phyloP scores from a whole-genome alignment of 1,139 yeast genomes.

The Starmera stellimalicola region DNA sequence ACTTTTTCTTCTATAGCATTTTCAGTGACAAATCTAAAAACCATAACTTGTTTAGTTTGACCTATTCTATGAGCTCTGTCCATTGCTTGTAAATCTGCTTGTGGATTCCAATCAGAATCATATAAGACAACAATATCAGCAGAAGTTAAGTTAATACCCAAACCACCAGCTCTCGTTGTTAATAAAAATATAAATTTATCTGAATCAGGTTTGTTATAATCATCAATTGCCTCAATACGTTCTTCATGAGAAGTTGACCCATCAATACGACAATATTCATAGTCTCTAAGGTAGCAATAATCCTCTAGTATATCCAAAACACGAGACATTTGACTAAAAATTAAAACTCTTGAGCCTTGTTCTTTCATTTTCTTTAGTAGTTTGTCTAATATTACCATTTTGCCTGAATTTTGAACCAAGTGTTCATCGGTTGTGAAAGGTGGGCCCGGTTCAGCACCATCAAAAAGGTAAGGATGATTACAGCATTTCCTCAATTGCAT shows the following conservation, averaged over 20 bases:
- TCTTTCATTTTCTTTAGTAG: conserved; percentile 59
- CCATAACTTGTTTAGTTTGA: conserved; percentile 91
- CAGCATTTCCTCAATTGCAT: conserved; percentile 97
- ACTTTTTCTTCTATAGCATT: conserved; percentile 96
- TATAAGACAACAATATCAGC: conserved; percentile 87
- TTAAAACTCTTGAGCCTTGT: conserved; percentile 83
- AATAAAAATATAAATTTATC: conserved; percentile 77
- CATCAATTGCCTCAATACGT: conserved; percentile 86
- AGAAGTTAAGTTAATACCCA: conserved; percentile 87
- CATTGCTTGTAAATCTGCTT: conserved; percentile 98
- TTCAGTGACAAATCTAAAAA: conserved; percentile 86
- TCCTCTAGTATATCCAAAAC: conserved; percentile 87
- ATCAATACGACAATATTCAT: conserved; percentile 85
- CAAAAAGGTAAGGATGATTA: conserved; percentile 92
- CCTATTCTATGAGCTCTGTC: conserved; percentile 98
- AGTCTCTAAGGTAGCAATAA: conserved; percentile 77
- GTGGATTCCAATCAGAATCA: conserved; percentile 99
- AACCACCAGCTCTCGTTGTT: conserved; percentile 98
- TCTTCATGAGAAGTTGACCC: conserved; percentile 95
- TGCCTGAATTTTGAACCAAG: conserved; percentile 77
- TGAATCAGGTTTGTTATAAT: conserved; percentile 74
- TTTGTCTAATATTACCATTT: conserved; percentile 83
- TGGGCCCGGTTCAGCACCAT: conserved; percentile 99
- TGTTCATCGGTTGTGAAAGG: conserved; percentile 97
- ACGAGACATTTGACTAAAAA: conserved; percentile 94